Evolutionary conservation across 495 filamentous ascomycete genomes (phyloP), one percentile per base, ranked within the genome.

Genomic region (Extremus antarcticus): DNA sequence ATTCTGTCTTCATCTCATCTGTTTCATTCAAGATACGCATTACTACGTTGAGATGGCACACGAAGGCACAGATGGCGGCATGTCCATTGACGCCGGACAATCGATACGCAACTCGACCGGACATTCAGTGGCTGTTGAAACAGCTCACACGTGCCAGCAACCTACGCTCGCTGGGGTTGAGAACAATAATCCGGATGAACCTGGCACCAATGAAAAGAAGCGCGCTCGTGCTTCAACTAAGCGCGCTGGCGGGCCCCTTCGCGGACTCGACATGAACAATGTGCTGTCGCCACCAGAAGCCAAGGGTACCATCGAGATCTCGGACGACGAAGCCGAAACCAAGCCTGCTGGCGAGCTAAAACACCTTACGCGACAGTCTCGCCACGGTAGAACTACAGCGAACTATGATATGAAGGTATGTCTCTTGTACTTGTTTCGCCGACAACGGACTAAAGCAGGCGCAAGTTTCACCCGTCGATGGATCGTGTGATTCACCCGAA

Each of bases 341-440:
- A 45, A 45, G 41, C 41, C 41, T 21, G 41, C 41, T n/a, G 8
- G 17, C 8, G 41, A 45, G 19, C 41, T 3, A 7, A 45, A 29
- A 24, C 41, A 54, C 19, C 22, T 9, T 19, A 54, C 52, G 8
- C 40, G 52, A 8, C 17, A 22, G 15, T 47, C 52, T 10, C 52
- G 52, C 7, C 23, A 54, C 24, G 50, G 50, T 7, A 16, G 51
- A 21, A 13, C 50, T 11, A 7, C 23, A 15, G 47, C 39, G 8
- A 46, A 57, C 29, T 71, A 71, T 43, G 65, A 70, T 20, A 52
- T 59, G 55, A 65, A 65, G 19, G 54, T 66, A 61, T 23, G 68
- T 68, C 38, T 61, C 63, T 17, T 21, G 15, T 45, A n/a, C 8
- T 45, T 45, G 41, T 7, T 45, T 17, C 7, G 41, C 8, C 8